Conservation (phyloP, 768 basidiomycete genomes). For the Lactifluus pinguis region DNA sequence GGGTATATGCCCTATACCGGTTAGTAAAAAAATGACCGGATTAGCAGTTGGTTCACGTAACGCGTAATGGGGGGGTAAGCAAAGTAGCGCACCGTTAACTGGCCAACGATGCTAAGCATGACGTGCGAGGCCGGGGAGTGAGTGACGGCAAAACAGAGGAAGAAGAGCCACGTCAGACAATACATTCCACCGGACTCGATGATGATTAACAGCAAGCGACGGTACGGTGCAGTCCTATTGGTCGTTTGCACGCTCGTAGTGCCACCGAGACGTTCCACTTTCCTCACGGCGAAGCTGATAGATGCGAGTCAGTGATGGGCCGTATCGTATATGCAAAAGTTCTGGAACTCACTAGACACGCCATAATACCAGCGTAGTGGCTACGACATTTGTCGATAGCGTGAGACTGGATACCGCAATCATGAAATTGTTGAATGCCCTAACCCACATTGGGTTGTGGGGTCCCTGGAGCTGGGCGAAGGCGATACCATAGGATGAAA, state of each 20-base stretch:
- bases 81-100: conserved; percentile 2
- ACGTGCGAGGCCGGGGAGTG: background rate
- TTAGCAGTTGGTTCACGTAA: background rate
- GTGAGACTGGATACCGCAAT: conserved; percentile 2
- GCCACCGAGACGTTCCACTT: background rate
- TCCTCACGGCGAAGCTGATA: background rate
- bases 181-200: conserved; percentile 18
- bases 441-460: background rate
- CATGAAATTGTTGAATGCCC: background rate
- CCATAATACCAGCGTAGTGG: conserved; percentile 1
- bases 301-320: background rate
- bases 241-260: background rate
- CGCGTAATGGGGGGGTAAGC: background rate
- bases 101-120: background rate
- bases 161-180: conserved; percentile 11
- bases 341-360: background rate
- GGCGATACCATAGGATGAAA: conserved; percentile 4
- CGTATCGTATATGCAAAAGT: background rate
- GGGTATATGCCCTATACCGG: conserved; percentile 13
- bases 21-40: background rate
- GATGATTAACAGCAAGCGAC: conserved; percentile 5
- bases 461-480: background rate
- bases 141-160: conserved; percentile 2
- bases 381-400: conserved; percentile 10
- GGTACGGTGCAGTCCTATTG: background rate